phyloP scores from a whole-genome alignment of 2,329 filamentous ascomycete species.

The Cercospora zeae-maydis region DNA sequence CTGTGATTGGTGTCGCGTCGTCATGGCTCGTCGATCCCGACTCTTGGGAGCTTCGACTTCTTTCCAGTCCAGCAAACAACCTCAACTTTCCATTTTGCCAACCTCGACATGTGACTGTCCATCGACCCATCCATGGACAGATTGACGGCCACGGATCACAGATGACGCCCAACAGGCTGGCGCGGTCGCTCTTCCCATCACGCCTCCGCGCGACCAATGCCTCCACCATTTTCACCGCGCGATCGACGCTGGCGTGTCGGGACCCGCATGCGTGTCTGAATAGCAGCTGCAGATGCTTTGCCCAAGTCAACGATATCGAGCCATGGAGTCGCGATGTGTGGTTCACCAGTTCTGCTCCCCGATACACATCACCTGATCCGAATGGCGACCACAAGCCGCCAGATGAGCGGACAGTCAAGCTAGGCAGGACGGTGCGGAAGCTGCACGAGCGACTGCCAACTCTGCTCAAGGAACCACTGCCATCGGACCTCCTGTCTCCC shows the following conservation, averaged over 20 bases:
- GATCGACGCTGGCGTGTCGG: constrained; percentile 11
- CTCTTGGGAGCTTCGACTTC: neutral
- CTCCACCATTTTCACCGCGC: constrained; percentile 6
- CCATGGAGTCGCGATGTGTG: constrained; percentile 38
- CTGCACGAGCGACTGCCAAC: constrained; percentile 62
- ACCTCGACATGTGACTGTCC: neutral
- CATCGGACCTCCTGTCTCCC: constrained; percentile 60
- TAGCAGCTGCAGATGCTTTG: constrained; percentile 31
- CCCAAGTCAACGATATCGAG: constrained; percentile 32
- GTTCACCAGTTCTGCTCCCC: constrained; percentile 43
- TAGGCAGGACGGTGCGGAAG: constrained; percentile 59
- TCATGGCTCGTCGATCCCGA: constrained; percentile 1
- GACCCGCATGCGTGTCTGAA: constrained; percentile 25
- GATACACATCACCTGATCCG: constrained; percentile 15
- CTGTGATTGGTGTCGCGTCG: constrained; percentile 5
- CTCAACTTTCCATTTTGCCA: neutral
- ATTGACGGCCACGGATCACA: constrained; percentile 14
- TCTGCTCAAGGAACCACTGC: constrained; percentile 58
- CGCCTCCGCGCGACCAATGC: constrained; percentile 30
- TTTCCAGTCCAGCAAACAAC: neutral
- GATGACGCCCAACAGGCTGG: constrained; percentile 42
- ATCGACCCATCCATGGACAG: constrained; percentile 18
- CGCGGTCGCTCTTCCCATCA: constrained; percentile 47
- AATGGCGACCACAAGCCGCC: constrained; percentile 44
- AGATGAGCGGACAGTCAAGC: constrained; percentile 58